Evolutionary conservation across 2,329 filamentous ascomycete species (phyloP).

Genomic region (Fusarium pseudonygamai): DNA sequence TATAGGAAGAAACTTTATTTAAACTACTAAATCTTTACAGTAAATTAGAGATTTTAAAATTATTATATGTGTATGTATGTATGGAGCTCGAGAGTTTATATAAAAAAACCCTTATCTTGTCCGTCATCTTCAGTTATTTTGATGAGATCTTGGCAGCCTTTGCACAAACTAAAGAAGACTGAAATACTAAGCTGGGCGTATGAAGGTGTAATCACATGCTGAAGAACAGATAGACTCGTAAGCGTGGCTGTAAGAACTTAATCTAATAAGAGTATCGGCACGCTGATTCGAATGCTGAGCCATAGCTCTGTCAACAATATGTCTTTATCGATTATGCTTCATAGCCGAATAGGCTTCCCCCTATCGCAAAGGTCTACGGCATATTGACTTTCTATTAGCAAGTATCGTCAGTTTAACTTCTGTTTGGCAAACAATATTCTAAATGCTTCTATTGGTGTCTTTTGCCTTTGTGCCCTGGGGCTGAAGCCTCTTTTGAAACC

Average conservation of each 20-base stretch:
- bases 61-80: accelerated
- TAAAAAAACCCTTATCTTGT: accelerated
- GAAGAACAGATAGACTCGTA: neutral
- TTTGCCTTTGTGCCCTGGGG: too few species aligned
- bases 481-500: too few species aligned
- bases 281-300: neutral
- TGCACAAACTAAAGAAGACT: neutral
- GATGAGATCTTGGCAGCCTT: accelerated
- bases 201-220: accelerated
- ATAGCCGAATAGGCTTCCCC: accelerated
- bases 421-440: neutral
- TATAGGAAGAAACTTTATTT: too few species aligned
- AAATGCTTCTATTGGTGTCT: too few species aligned
- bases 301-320: accelerated
- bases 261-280: neutral
- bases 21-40: accelerated
- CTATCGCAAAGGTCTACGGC: too few species aligned
- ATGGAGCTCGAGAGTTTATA: accelerated
- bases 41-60: accelerated
- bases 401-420: neutral
- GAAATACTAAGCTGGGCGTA: neutral
- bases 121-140: accelerated
- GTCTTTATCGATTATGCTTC: neutral
- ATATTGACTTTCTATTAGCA: neutral
- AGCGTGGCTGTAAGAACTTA: neutral